A percentile compares a stretch with the other conserved stretches of the same genome.
phyloP scores from a whole-genome alignment of 1,139 yeast genomes.

The Hanseniaspora uvarum region DNA sequence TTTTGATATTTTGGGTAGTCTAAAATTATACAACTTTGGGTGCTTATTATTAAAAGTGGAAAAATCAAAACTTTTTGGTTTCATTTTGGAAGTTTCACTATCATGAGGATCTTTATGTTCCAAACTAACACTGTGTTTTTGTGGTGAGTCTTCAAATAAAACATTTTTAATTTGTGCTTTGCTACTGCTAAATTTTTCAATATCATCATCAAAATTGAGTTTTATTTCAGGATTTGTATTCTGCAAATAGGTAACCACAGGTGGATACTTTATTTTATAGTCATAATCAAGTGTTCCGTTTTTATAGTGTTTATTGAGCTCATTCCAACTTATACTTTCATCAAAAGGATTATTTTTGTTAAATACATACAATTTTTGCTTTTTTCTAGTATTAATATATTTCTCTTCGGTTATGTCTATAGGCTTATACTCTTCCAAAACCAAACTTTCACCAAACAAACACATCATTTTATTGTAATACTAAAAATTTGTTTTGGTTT shows the following conservation, averaged over 20 bases:
- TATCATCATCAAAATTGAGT: neutral
- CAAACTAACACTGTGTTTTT: neutral
- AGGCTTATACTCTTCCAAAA: neutral
- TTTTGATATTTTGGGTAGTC: neutral
- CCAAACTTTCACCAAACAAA: neutral
- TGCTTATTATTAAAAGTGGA: neutral
- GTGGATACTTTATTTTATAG: neutral
- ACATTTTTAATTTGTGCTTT: too few relatives aligned
- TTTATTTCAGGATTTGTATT: neutral
- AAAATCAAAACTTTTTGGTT: neutral
- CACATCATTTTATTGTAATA: neutral
- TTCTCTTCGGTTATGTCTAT: neutral
- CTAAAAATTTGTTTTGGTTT: neutral
- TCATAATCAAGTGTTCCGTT: constrained; percentile 12
- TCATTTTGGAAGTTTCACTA: neutral
- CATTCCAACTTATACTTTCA: constrained; percentile 3
- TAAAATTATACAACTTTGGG: neutral
- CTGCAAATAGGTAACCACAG: neutral
- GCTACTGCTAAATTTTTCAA: neutral
- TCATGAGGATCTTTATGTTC: neutral
- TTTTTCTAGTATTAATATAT: neutral
- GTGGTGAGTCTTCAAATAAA: neutral
- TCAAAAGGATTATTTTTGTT: constrained; percentile 5
- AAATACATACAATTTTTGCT: neutral
- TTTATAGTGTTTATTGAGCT: neutral